phyloP scores from a whole-genome alignment of 2,329 filamentous ascomycete genomes.

The Pseudogymnoascus sp. region DNA sequence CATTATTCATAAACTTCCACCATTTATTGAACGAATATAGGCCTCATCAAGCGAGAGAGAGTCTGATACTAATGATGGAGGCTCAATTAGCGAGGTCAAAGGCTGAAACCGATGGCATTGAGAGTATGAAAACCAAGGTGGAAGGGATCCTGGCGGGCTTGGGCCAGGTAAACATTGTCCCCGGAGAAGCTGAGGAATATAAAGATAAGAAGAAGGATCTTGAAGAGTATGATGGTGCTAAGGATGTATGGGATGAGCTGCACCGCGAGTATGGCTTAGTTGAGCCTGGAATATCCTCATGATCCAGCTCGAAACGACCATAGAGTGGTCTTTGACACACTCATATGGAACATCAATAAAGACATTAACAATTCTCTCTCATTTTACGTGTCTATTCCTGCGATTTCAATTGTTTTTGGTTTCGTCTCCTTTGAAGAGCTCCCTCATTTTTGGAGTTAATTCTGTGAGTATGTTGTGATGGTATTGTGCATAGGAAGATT shows the following conservation, averaged over 20 bases:
- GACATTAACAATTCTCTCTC: background rate
- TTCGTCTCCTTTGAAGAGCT: background rate
- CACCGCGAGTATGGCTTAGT: slow-evolving; percentile 3
- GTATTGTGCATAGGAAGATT: background rate
- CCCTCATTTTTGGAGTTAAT: background rate
- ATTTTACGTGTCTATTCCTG: background rate
- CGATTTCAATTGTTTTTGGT: background rate
- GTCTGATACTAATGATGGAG: slow-evolving; percentile 80
- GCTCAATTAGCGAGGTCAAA: slow-evolving; percentile 66
- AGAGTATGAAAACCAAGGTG: slow-evolving; percentile 62
- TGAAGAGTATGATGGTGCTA: background rate
- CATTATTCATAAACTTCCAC: slow-evolving; percentile 83
- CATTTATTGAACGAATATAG: slow-evolving; percentile 91
- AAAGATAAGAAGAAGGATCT: background rate
- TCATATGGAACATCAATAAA: background rate
- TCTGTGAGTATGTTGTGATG: background rate
- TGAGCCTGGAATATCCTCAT: background rate
- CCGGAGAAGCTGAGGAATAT: background rate
- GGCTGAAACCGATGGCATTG: slow-evolving; percentile 63
- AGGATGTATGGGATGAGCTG: background rate
- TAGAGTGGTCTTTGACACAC: background rate
- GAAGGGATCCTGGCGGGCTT: slow-evolving; percentile 50
- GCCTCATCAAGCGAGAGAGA: slow-evolving; percentile 86
- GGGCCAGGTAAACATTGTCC: background rate
- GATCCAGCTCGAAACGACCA: background rate